Percentiles rank a stretch among this genome's conserved stretches.
These are phyloP conservation scores for Tremella mesenterica DNA, from an alignment of 768 basidiomycete genomes.

Conservation along the genomic window DNA sequence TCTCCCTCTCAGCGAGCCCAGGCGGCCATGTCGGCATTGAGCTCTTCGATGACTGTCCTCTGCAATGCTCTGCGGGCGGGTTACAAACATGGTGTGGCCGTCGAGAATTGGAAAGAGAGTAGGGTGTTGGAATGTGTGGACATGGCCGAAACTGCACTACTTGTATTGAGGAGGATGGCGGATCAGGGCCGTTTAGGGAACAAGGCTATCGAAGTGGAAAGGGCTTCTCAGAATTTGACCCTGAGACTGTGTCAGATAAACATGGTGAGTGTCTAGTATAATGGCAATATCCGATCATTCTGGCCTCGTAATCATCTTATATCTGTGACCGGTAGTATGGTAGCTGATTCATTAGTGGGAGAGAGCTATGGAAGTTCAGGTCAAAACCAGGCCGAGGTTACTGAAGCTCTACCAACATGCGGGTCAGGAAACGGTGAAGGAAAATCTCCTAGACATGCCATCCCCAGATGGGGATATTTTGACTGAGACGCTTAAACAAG, in stretches of 20 bases:
- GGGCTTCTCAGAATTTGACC: constrained; percentile 11
- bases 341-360: too few species aligned
- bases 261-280: too few species aligned
- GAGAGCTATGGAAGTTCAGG: too few species aligned
- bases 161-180: constrained; percentile 17
- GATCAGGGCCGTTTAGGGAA: constrained; percentile 11
- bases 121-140: constrained; percentile 9
- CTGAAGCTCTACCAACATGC: constrained; percentile 3
- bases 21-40: constrained; percentile 17
- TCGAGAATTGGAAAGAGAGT: constrained; percentile 17
- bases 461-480: too few species aligned
- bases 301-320: too few species aligned
- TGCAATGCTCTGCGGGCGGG: constrained; percentile 14
- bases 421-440: too few species aligned
- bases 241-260: constrained; percentile 15
- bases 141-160: constrained; percentile 8
- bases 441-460: too few species aligned
- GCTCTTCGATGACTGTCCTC: constrained; percentile 4
- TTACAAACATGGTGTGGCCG: constrained; percentile 5
- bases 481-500: too few species aligned
- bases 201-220: constrained; percentile 28
- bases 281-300: too few species aligned
- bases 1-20: constrained; percentile 7
- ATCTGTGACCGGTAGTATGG: too few species aligned
- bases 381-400: constrained; percentile 11